Base-by-base conservation (phyloP, 1,284 basidiomycete species). In the Anthracocystis setariae region DNA sequence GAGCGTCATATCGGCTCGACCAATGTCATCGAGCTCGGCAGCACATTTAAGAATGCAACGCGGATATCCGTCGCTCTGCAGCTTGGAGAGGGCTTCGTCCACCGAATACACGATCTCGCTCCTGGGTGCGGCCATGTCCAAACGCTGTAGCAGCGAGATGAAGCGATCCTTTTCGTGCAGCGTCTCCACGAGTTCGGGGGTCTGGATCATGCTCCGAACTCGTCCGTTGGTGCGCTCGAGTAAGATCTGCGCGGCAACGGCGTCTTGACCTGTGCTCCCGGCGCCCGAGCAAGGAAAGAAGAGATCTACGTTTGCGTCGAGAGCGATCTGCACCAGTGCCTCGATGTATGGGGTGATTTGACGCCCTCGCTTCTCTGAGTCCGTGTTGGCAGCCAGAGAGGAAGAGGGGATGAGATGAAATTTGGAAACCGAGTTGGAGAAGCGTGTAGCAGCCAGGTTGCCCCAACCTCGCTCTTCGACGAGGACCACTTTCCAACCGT, bases 271-370 rank as follows among this genome's bases (percentile, higher is more conserved):
- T 1, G 84, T 84, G 17, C 81, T 82, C 1, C 81, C 84, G 3
- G 82, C 84, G 10, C 84, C 84, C 1, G 83, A 84, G 33, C 84
- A 84, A 5, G 84, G 84, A 18, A 85, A 78, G 73, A 84, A 85
- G 3, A 84, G 74, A 39, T 76, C 77, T 2, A 81, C 80, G 8
- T 77, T 62, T 57, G 84, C 82, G 3, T 33, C 48, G 32, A 75
- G 57, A 3, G 82, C 83, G 37, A 85, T 72, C 2, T 63, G 42
- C 21, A 82, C 66, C 5, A 85, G 74, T 2, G 75, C 74, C 17
- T 69, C 40, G 10, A 82, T 73, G 62, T 85, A 84, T 17, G 81
- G 65, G 3, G 46, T 56, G 1, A 64, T 46, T 13, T 29, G 33
- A 20, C 33, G 35, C 10, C 27, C 57, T 8, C 62, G 49, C n/a